Conservation (phyloP, 306 rosid species). For the Ammopiptanthus mongolicus region DNA sequence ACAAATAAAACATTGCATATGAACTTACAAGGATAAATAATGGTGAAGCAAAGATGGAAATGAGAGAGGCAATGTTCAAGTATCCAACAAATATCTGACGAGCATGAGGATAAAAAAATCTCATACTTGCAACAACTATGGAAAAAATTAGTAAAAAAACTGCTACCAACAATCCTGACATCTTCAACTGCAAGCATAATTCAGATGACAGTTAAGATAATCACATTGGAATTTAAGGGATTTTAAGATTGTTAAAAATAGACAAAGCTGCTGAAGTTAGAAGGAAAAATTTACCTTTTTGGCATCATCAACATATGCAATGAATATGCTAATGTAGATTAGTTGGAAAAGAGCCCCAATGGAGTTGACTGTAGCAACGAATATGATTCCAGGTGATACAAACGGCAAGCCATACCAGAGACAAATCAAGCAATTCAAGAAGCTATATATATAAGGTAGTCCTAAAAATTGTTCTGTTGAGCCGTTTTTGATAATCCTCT, state of each 20-base stretch:
- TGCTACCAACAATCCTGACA: slow-evolving; percentile 26
- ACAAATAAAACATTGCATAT: neutral
- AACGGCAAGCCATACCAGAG: slow-evolving; percentile 32
- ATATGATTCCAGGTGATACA: slow-evolving; percentile 19
- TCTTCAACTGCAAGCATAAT: slow-evolving; percentile 30
- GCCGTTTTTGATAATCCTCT: slow-evolving; percentile 32
- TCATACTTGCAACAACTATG: slow-evolving; percentile 17
- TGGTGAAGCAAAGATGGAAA: slow-evolving; percentile 45
- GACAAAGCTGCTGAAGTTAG: neutral
- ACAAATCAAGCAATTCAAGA: slow-evolving; percentile 42
- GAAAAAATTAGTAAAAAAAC: slow-evolving; percentile 15
- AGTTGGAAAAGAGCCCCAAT: slow-evolving; percentile 36
- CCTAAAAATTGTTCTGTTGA: slow-evolving; percentile 45
- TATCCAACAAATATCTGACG: slow-evolving; percentile 29
- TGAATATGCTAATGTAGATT: slow-evolving; percentile 30
- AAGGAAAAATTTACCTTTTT: slow-evolving; percentile 5
- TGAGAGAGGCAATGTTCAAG: slow-evolving; percentile 34
- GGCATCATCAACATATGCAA: slow-evolving; percentile 3
- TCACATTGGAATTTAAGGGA: neutral
- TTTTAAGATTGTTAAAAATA: neutral
- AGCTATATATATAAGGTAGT: slow-evolving; percentile 38
- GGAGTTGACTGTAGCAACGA: slow-evolving; percentile 40
- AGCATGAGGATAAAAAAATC: neutral
- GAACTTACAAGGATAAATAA: slow-evolving; percentile 37
- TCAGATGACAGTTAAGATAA: neutral